Evolutionary conservation across 768 basidiomycete genomes (phyloP).

Genomic region (Daedaleopsis sinensis): DNA sequence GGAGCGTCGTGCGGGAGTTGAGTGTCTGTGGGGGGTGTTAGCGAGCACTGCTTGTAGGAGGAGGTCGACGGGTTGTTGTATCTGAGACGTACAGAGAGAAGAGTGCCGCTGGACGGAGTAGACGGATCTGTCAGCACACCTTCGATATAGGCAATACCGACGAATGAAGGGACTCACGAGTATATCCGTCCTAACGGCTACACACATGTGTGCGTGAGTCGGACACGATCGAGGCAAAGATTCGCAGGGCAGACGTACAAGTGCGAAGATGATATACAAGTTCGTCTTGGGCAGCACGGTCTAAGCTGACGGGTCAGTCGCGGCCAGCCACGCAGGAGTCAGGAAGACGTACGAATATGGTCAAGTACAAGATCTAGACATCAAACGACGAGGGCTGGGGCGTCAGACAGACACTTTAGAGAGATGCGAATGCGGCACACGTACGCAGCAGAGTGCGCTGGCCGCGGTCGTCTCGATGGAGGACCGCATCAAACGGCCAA

Average conservation of each 20-base stretch:
- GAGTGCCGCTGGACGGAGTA: background rate
- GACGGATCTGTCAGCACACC: background rate
- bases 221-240: background rate
- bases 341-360: background rate
- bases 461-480: conserved; percentile 5
- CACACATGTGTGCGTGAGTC: background rate
- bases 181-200: conserved; percentile 8
- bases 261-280: conserved; percentile 1
- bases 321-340: background rate
- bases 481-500: conserved; percentile 9
- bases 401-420: background rate
- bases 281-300: background rate
- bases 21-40: background rate
- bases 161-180: background rate
- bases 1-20: conserved; percentile 11
- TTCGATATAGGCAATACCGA: background rate
- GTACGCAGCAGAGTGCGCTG: background rate
- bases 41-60: background rate
- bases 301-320: background rate
- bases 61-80: background rate
- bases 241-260: background rate
- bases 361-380: background rate
- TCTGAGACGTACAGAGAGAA: background rate
- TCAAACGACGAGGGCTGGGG: too few species aligned
- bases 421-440: background rate